Base-by-base conservation (phyloP, 2,329 filamentous ascomycete genomes). In the Thermoascus crustaceus region DNA sequence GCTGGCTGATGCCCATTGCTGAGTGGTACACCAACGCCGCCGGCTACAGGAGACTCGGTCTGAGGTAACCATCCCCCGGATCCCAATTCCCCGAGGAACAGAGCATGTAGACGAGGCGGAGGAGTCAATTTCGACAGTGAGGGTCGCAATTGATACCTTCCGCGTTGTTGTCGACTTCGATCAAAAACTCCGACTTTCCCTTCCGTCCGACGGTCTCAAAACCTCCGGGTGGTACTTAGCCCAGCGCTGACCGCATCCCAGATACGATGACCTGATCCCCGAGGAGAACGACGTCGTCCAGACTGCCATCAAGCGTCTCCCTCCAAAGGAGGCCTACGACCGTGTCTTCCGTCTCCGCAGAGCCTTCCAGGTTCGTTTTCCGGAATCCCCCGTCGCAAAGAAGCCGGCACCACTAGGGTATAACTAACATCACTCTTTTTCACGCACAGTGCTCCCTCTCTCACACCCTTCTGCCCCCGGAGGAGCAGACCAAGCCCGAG, bases 291-390 rank as follows among this genome's bases (percentile, higher is more conserved):
- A 91, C 55, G 69, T 73, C 39, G 86, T 94, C 55, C 82, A 91
- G 66, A 76, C 81, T 53, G 91, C 91, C 45, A 76, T 98, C 58
- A 84, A 85, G 76, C 86, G 91, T 63, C 83, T 98, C 44, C 78
- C 84, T 39, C 76, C 85, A 55, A 85, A 93, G 73, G 85, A 91
- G 63, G 76, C 81, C 55, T 96, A 96, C 71, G 91, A 98, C 72
- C 89, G 91, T 64, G 79, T 96, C 63, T 98, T 87, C 81, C 88
- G 91, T 60, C 78, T 98, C 67, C 85, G 91, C 71, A 81, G 91
- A 68, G 89, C 91, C 55, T 80, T 93, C 69, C 91, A 98, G 75
- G 80, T 84, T 69, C 46, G 61, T 45, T 32, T 31, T 11, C 5
- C 11, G 8, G 6, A 26, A 29, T 17, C 17, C 14, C 29, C 11